Conservation (phyloP, 345 rosid species). For the rapeseed (Brassica napus) region DNA sequence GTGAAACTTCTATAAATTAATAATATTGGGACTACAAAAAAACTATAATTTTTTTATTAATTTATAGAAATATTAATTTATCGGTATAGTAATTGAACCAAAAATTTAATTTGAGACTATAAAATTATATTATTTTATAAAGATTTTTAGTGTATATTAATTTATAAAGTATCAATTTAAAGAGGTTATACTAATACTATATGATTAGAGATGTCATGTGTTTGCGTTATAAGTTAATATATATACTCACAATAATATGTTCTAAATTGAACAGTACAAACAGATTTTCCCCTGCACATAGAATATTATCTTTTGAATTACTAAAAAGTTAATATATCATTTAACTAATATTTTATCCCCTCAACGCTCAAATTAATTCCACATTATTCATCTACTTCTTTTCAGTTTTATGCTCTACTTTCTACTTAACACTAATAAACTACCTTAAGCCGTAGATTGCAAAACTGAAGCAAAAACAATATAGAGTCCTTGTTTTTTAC, state of each 20-base stretch:
- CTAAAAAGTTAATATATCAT: neutral
- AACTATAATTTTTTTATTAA: too few species aligned
- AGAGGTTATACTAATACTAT: neutral
- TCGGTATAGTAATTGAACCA: too few species aligned
- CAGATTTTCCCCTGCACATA: neutral
- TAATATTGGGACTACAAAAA: too few species aligned
- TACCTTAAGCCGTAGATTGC: neutral
- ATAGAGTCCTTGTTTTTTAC: constrained; percentile 12
- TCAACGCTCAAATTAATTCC: neutral
- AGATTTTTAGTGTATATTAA: too few species aligned
- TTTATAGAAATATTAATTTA: too few species aligned
- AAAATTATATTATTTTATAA: too few species aligned
- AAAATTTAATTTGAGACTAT: too few species aligned
- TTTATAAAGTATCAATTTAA: too few species aligned
- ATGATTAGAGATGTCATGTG: neutral
- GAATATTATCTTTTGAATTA: neutral
- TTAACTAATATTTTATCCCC: neutral
- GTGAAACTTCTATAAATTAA: too few species aligned
- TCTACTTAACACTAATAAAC: neutral
- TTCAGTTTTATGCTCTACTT: neutral
- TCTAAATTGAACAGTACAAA: neutral
- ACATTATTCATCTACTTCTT: neutral
- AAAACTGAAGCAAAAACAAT: neutral
- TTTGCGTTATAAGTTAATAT: neutral
- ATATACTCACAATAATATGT: neutral